Evolutionary conservation across 2,329 filamentous ascomycete genomes (phyloP), one percentile per base, ranked within the genome.

Genomic region (Zasmidium angulare): DNA sequence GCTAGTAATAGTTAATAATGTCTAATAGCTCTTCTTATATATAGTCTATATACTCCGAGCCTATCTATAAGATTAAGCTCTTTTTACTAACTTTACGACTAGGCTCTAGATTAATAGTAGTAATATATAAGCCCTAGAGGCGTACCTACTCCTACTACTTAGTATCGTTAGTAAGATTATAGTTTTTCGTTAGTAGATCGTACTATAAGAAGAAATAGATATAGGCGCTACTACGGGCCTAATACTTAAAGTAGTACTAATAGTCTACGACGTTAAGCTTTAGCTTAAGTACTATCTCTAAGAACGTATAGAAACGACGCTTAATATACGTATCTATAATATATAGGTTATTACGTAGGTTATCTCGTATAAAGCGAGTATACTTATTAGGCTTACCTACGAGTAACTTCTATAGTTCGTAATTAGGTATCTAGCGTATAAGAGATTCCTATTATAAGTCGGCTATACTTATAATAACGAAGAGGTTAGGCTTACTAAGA

Each of bases 241-340:
- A 36, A 7, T 36, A 36, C 14, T 36, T 36, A 36, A 36, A 36
- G 14, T 14, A 14, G 29, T 36, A 36, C 29, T 36, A 36, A 14
- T 7, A 36, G 23, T 52, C 22, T 3, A n/a, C 19, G 22, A 52
- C 50, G 50, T 52, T 52, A 40, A 52, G 31, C 50, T 52, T 52
- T 9, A n/a, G 50, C 23, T 9, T 52, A 52, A 52, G 20, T 4
- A 52, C 50, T 17, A 17, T 40, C 50, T 52, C 20, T 2, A 52
- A 9, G 14, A 52, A 52, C 2, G 21, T 11, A 21, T 52, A 24
- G 26, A 52, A 52, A 2, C 50, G 50, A 6, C 50, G 50, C 17
- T 26, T 29, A 52, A 52, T 24, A 26, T 52, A 21, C 11, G 26
- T 29, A n/a, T 29, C 29, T 9, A 21, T 26, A 21, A 52, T 52